Evolutionary conservation across 306 rosid genomes (phyloP).

Genomic region (Canavalia ensiformis): DNA sequence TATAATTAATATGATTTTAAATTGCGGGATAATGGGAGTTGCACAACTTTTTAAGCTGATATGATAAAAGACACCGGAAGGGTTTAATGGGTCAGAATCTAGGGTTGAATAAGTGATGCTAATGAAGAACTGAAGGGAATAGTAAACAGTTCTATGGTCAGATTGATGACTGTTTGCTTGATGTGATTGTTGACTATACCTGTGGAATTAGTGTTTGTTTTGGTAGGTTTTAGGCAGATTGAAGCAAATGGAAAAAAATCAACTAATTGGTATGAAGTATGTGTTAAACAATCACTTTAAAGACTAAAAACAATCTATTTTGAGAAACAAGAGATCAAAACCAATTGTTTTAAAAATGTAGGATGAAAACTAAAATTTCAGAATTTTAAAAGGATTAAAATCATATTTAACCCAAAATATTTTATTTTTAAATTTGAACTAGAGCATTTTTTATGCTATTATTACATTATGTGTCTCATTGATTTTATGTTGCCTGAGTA

Average conservation of each 20-base stretch:
- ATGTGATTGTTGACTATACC: background rate
- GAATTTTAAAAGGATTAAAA: too few relatives aligned
- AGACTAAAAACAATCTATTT: too few relatives aligned
- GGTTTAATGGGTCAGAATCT: background rate
- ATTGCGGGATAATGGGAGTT: background rate
- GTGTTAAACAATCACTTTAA: too few relatives aligned
- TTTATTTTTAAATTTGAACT: background rate
- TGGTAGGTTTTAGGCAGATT: background rate
- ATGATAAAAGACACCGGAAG: background rate
- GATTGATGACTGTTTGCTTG: background rate
- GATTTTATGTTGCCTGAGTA: conserved; percentile 35
- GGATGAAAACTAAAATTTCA: too few relatives aligned
- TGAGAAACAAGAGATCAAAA: too few relatives aligned
- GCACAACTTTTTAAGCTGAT: background rate
- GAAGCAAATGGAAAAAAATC: background rate
- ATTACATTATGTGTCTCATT: background rate
- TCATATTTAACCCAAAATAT: background rate
- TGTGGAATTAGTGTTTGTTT: conserved; percentile 8
- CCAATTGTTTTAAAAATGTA: too few relatives aligned
- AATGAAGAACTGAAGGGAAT: background rate
- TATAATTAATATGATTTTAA: background rate
- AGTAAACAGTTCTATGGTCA: background rate
- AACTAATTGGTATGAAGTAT: background rate
- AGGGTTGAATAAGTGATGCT: background rate
- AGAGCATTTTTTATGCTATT: background rate